Conservation (phyloP, 352 stramenopile species). For the Phytophthora kernoviae region DNA sequence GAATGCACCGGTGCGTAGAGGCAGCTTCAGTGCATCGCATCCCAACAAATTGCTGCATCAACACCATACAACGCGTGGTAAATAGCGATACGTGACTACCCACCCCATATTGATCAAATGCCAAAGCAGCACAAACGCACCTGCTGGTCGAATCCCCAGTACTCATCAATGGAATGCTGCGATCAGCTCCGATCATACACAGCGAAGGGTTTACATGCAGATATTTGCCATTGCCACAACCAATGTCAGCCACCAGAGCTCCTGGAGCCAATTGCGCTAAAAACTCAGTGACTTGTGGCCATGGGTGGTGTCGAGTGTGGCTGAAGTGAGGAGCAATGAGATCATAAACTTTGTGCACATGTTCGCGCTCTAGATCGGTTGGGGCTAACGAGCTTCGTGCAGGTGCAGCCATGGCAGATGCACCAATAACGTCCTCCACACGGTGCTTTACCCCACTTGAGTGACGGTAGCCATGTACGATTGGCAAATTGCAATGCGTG, state of each 20-base stretch:
- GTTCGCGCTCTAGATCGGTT: conserved; percentile 69
- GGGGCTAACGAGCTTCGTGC: conserved; percentile 37
- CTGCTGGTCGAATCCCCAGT: conserved; percentile 42
- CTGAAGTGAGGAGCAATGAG: conserved; percentile 85
- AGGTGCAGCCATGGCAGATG: conserved; percentile 13
- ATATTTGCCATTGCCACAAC: conserved; percentile 89
- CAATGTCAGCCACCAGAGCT: conserved; percentile 75
- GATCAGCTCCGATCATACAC: conserved; percentile 74
- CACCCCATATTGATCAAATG: background rate
- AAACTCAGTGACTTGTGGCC: conserved; percentile 78
- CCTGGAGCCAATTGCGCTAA: conserved; percentile 45
- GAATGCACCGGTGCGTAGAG: conserved; percentile 59
- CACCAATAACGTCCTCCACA: background rate
- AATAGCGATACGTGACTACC: conserved; percentile 7
- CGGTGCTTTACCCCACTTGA: background rate
- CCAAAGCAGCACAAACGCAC: conserved; percentile 30
- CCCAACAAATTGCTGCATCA: conserved; percentile 60
- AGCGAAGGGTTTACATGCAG: conserved; percentile 59
- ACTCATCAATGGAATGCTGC: conserved; percentile 74
- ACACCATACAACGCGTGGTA: too few species aligned
- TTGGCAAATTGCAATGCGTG: background rate
- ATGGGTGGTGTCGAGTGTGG: conserved; percentile 82
- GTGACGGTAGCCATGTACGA: background rate
- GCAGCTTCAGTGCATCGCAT: conserved; percentile 71
- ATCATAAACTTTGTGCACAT: conserved; percentile 88